These are phyloP conservation scores for Aschersonia sp. DNA, from an alignment of 2,329 filamentous ascomycete species.

Conservation along the genomic window DNA sequence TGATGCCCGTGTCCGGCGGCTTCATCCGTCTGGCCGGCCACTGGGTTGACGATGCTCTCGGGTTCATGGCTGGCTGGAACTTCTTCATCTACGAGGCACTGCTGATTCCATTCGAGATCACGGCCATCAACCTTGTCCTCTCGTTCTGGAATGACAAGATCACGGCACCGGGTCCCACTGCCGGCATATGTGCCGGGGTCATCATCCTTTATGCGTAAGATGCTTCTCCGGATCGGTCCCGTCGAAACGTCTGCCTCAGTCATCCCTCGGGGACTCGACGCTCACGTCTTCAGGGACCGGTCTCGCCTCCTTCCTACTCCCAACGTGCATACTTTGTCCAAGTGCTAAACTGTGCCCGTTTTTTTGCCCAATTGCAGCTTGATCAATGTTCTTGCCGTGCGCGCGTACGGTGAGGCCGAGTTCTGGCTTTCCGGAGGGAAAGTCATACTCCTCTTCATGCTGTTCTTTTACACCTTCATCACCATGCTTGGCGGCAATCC, in stretches of 20 bases:
- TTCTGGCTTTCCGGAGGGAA: constrained; percentile 54
- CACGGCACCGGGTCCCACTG: constrained; percentile 51
- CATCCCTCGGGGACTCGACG: too few species aligned
- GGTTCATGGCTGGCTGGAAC: constrained; percentile 35
- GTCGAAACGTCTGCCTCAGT: too few species aligned
- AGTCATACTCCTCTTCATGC: constrained; percentile 48
- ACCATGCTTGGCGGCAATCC: constrained; percentile 71
- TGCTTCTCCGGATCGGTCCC: neutral
- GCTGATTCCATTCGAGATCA: constrained; percentile 28
- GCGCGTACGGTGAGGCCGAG: constrained; percentile 56
- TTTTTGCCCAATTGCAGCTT: constrained; percentile 19
- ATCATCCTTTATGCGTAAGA: constrained; percentile 43
- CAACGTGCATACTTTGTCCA: constrained; percentile 1
- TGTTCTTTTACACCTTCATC: constrained; percentile 65
- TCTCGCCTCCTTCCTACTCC: too few species aligned
- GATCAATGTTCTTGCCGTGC: constrained; percentile 51
- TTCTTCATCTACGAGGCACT: constrained; percentile 30
- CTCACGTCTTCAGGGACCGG: too few species aligned
- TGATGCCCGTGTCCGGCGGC: constrained; percentile 47
- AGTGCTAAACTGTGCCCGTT: constrained; percentile 13
- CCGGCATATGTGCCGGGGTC: constrained; percentile 41
- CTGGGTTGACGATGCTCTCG: constrained; percentile 51
- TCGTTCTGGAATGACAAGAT: constrained; percentile 23
- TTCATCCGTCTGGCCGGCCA: constrained; percentile 50
- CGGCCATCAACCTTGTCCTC: constrained; percentile 26